These are phyloP conservation scores for Metschnikowia chrysomelidarum DNA, from an alignment of 805 yeast genomes.

Conservation along the genomic window DNA sequence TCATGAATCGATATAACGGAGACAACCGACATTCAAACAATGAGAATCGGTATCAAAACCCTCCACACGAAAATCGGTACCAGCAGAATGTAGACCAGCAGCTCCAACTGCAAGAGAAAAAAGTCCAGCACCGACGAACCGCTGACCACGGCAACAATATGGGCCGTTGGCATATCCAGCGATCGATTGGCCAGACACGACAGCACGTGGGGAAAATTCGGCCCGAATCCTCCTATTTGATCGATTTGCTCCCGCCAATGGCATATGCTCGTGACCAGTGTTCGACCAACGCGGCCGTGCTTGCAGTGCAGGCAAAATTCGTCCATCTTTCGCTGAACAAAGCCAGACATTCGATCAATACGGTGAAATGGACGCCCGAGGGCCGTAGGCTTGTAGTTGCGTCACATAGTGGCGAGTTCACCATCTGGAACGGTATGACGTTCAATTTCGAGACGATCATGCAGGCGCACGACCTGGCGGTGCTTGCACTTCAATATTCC, in stretches of 20 bases:
- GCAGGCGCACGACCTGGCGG: slow-evolving; percentile 97
- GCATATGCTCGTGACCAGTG: slow-evolving; percentile 47
- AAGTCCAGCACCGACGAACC: slow-evolving; percentile 60
- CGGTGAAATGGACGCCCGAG: slow-evolving; percentile 95
- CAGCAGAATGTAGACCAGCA: slow-evolving; percentile 40
- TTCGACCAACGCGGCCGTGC: slow-evolving; percentile 37
- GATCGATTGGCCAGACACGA: slow-evolving; percentile 44
- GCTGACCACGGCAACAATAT: slow-evolving; percentile 76
- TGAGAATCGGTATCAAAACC: slow-evolving; percentile 6
- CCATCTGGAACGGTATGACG: slow-evolving; percentile 94
- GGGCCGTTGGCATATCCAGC: slow-evolving; percentile 56
- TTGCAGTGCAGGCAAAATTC: slow-evolving; percentile 75
- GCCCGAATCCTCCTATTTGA: slow-evolving; percentile 66
- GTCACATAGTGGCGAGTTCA: slow-evolving; percentile 90
- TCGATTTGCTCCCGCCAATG: slow-evolving; percentile 63
- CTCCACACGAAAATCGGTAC: slow-evolving; percentile 3
- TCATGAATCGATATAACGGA: slow-evolving; percentile 1
- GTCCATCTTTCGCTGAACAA: slow-evolving; percentile 90
- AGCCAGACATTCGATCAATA: slow-evolving; percentile 84
- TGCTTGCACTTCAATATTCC: slow-evolving; percentile 74
- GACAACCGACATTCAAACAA: slow-evolving; percentile 4
- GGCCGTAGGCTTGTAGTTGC: slow-evolving; percentile 90
- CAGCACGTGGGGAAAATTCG: slow-evolving; percentile 52
- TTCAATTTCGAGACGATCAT: slow-evolving; percentile 95
- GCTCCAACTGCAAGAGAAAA: slow-evolving; percentile 47